These are phyloP conservation scores for Teratosphaeria nubilosa DNA, from an alignment of 2,329 filamentous ascomycete genomes.

Conservation along the genomic window DNA sequence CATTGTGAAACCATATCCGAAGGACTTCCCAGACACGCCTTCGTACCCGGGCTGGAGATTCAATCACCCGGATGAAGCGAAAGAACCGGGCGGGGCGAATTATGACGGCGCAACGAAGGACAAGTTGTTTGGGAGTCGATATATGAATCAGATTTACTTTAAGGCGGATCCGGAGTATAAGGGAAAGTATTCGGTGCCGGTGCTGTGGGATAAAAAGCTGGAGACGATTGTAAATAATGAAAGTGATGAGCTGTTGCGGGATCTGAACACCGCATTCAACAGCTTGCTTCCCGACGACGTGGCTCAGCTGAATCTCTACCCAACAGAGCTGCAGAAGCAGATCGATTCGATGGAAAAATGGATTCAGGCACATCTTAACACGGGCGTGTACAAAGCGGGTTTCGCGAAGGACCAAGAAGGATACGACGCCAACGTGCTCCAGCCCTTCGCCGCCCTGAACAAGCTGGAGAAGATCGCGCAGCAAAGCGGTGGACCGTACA, in stretches of 20 bases:
- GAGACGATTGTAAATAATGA: slow-evolving; percentile 52
- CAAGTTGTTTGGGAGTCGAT: slow-evolving; percentile 46
- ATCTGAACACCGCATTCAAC: slow-evolving; percentile 49
- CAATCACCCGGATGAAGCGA: slow-evolving; percentile 31
- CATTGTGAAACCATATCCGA: slow-evolving; percentile 56
- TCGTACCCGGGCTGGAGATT: slow-evolving; percentile 58
- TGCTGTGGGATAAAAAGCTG: slow-evolving; percentile 52
- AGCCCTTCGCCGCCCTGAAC: slow-evolving; percentile 51
- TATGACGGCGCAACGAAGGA: slow-evolving; percentile 48
- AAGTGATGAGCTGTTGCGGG: slow-evolving; percentile 47
- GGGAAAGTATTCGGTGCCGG: slow-evolving; percentile 50
- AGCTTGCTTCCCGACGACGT: slow-evolving; percentile 34
- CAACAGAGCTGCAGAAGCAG: slow-evolving; percentile 32
- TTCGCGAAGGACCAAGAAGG: slow-evolving; percentile 46
- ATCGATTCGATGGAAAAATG: slow-evolving; percentile 47
- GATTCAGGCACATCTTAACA: slow-evolving; percentile 48
- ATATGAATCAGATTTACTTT: slow-evolving; percentile 54
- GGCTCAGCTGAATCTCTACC: slow-evolving; percentile 43
- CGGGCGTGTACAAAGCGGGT: slow-evolving; percentile 52
- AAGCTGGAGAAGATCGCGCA: slow-evolving; percentile 43
- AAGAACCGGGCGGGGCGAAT: slow-evolving; percentile 27
- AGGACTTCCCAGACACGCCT: slow-evolving; percentile 45
- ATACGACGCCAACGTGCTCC: slow-evolving; percentile 46
- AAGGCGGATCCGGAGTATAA: slow-evolving; percentile 50
- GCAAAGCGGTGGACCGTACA: slow-evolving; percentile 42